These are phyloP conservation scores for Chaetomium sp. DNA, from an alignment of 2,329 filamentous ascomycete genomes.

Conservation along the genomic window DNA sequence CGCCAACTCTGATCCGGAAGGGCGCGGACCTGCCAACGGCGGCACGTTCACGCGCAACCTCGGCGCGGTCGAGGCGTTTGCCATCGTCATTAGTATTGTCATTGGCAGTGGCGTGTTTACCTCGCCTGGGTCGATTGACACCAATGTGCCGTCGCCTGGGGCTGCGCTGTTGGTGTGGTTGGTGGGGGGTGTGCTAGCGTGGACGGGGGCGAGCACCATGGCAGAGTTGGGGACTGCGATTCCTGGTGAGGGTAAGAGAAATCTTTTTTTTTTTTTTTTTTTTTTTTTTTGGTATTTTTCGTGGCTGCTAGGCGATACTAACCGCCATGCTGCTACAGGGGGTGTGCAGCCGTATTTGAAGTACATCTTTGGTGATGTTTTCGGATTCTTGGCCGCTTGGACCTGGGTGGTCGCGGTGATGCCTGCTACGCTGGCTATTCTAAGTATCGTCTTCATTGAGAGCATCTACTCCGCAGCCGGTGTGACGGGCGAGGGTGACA, in stretches of 20 bases:
- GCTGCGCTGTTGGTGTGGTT: constrained; percentile 54
- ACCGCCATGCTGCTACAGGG: constrained; percentile 28
- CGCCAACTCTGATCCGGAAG: not conserved
- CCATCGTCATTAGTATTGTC: constrained; percentile 56
- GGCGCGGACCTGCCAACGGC: not conserved
- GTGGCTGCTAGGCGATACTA: not conserved
- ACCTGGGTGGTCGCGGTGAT: constrained; percentile 60
- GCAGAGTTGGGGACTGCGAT: constrained; percentile 59
- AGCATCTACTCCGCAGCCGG: constrained; percentile 49
- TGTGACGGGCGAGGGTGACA: constrained; percentile 37
- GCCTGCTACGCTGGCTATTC: constrained; percentile 57
- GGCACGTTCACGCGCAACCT: constrained; percentile 38
- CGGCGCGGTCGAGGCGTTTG: constrained; percentile 45
- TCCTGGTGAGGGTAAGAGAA: constrained; percentile 45
- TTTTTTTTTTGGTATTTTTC: not conserved
- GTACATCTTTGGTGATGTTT: constrained; percentile 54
- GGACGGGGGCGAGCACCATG: constrained; percentile 57
- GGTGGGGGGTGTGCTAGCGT: constrained; percentile 54
- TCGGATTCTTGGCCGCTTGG: constrained; percentile 59
- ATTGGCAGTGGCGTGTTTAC: constrained; percentile 61
- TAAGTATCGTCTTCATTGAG: constrained; percentile 58
- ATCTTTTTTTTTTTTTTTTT: not conserved
- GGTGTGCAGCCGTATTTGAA: constrained; percentile 58
- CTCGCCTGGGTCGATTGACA: constrained; percentile 56
- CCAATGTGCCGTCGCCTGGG: constrained; percentile 56